Base-by-base conservation (phyloP, 2,329 filamentous ascomycete genomes). In the Colletotrichum trifolii region DNA sequence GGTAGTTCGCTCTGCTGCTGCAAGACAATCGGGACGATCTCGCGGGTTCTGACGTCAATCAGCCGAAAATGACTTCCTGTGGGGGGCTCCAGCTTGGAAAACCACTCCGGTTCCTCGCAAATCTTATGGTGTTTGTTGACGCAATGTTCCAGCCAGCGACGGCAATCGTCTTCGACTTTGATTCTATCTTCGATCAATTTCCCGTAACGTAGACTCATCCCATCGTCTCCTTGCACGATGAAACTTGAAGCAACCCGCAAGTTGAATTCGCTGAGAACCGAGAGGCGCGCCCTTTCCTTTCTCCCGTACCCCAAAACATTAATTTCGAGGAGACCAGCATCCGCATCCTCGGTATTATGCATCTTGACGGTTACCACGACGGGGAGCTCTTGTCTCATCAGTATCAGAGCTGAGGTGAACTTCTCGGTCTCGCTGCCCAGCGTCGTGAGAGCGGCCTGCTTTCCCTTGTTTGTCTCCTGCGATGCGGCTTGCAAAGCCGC, bases 81-180 rank as follows among this genome's bases (percentile, higher is more conserved):
- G 2, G 43, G 15, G 0, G 15, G 3, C 0, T 9, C n/a, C 1
- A 46, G 43, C 4, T n/a, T 9, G 2, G 3, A 1, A 2, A 10
- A 46, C 43, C 43, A 46, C 2, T 46, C 43, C 7, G 43, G 43
- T 2, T 15, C 6, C 3, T 10, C 43, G 5, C 43, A 46, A 10
- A 17, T 17, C 15, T 17, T 17, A 17, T 17, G 15, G 15, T 17
- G 15, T 17, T 17, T 17, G 15, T 17, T 17, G 15, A 17, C 15
- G 15, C 15, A 46, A 10, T 46, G 13, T 2, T 33, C 1, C 7
- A 46, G 13, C 43, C 43, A 46, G 5, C 2, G 2, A 2, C 4
- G 4, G n/a, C 43, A 46, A n/a, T 46, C 43, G 1, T 3, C n/a
- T 5, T 12, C 17, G 6, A 46, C 15, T 0, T 46, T 17, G 15